phyloP scores from a whole-genome alignment of 148 eudicot species.

The Suaeda aralocaspica region DNA sequence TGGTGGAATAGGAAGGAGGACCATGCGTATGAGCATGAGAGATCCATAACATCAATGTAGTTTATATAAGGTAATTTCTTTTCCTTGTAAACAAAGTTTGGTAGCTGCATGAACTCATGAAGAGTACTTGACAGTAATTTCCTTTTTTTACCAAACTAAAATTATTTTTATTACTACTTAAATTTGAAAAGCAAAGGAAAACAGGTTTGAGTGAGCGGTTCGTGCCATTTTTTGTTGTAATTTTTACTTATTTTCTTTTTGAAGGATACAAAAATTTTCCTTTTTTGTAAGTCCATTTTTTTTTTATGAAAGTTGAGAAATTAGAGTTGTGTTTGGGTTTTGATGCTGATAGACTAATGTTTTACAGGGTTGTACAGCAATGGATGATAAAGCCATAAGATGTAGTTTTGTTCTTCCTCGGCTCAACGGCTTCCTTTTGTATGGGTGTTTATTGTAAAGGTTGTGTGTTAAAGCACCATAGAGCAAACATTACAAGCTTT shows the following conservation, averaged over 20 bases:
- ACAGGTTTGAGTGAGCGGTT: too few relatives aligned
- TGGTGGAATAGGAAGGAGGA: conserved; percentile 80
- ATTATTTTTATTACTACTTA: too few relatives aligned
- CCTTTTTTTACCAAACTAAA: too few relatives aligned
- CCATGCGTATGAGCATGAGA: conserved; percentile 84
- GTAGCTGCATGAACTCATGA: neutral
- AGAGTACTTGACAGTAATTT: too few relatives aligned
- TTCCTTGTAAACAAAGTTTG: neutral
- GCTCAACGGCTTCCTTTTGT: conserved; percentile 19
- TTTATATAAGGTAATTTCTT: conserved; percentile 15
- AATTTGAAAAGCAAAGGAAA: too few relatives aligned
- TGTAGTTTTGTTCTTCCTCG: conserved; percentile 27
- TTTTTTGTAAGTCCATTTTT: too few relatives aligned
- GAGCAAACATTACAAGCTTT: conserved; percentile 15
- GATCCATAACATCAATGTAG: conserved; percentile 34
- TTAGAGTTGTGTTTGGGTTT: too few relatives aligned
- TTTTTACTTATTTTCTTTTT: too few relatives aligned
- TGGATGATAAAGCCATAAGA: conserved; percentile 24
- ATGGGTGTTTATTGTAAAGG: conserved; percentile 17
- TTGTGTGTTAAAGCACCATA: conserved; percentile 9
- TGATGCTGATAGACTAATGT: neutral
- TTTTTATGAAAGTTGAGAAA: too few relatives aligned
- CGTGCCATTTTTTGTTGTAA: too few relatives aligned
- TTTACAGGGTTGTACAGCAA: conserved; percentile 36
- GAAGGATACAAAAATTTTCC: too few relatives aligned